Evolutionary conservation across 1,284 basidiomycete species (phyloP).

Genomic region (Ustilago shanxiensis): DNA sequence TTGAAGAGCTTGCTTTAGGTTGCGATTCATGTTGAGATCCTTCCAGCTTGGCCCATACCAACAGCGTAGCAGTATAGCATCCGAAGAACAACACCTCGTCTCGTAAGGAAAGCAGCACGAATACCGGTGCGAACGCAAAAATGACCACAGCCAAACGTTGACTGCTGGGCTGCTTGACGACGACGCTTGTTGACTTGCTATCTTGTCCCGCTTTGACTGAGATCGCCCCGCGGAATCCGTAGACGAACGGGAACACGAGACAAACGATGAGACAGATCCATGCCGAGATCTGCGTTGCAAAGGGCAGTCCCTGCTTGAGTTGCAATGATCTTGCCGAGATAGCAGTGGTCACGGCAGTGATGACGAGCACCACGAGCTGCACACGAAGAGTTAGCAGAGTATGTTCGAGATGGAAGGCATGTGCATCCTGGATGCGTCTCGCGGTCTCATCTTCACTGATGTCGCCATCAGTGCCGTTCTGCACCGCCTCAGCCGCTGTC

Average conservation of each 20-base stretch:
- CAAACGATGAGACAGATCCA: slow-evolving; percentile 76
- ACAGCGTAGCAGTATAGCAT: slow-evolving; percentile 77
- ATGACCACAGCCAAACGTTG: slow-evolving; percentile 67
- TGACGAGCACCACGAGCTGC: slow-evolving; percentile 72
- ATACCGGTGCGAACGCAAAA: slow-evolving; percentile 79
- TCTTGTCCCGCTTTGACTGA: background rate
- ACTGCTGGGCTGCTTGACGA: slow-evolving; percentile 49
- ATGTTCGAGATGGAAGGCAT: slow-evolving; percentile 32
- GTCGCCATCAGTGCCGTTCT: background rate
- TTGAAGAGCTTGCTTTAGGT: background rate
- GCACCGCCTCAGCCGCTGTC: background rate
- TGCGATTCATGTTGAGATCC: slow-evolving; percentile 49
- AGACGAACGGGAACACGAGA: slow-evolving; percentile 52
- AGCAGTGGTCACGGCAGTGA: slow-evolving; percentile 72
- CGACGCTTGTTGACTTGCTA: background rate
- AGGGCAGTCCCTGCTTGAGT: slow-evolving; percentile 79
- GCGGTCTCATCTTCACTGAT: background rate
- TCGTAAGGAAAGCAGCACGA: slow-evolving; percentile 84
- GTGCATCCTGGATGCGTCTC: slow-evolving; percentile 5
- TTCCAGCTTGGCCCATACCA: slow-evolving; percentile 81
- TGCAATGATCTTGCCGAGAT: slow-evolving; percentile 77
- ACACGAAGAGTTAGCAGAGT: slow-evolving; percentile 49
- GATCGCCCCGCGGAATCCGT: slow-evolving; percentile 70
- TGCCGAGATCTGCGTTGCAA: slow-evolving; percentile 76
- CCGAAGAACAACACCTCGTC: slow-evolving; percentile 86